Percentiles rank a stretch among this genome's conserved stretches.
Conservation (phyloP, 2,329 filamentous ascomycete genomes). For the Stagonosporopsis vannaccii region DNA sequence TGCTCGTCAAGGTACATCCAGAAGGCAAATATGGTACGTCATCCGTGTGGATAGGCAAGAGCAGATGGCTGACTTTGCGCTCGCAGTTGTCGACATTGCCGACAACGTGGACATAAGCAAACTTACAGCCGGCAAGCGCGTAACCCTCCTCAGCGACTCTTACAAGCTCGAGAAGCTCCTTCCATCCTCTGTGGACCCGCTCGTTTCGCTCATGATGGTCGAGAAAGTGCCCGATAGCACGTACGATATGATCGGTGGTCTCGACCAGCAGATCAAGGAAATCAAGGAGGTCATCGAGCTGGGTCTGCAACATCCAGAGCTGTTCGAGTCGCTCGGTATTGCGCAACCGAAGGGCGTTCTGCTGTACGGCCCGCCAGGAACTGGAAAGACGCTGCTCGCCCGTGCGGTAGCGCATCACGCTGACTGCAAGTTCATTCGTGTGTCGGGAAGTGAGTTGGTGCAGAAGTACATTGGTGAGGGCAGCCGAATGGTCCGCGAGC, state of each 20-base stretch:
- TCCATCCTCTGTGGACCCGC: slow-evolving; percentile 95
- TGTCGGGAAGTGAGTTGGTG: slow-evolving; percentile 93
- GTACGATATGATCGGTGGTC: slow-evolving; percentile 99
- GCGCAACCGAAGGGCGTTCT: slow-evolving; percentile 97
- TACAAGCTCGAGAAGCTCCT: slow-evolving; percentile 99
- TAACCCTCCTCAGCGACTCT: slow-evolving; percentile 93
- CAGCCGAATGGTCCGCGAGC: slow-evolving; percentile 95
- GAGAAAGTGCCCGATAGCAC: slow-evolving; percentile 99
- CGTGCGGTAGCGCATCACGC: slow-evolving; percentile 97
- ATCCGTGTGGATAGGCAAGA: not conserved
- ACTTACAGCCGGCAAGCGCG: slow-evolving; percentile 96
- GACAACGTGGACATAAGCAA: slow-evolving; percentile 94
- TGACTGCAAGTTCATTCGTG: slow-evolving; percentile 98
- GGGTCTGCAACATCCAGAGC: slow-evolving; percentile 95
- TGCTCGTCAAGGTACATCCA: slow-evolving; percentile 97
- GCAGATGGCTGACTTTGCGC: slow-evolving; percentile 6
- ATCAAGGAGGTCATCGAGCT: slow-evolving; percentile 99
- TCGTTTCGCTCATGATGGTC: slow-evolving; percentile 99
- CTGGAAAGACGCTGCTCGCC: slow-evolving; percentile 93
- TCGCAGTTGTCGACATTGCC: slow-evolving; percentile 88
- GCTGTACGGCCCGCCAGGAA: slow-evolving; percentile 94
- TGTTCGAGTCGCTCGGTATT: slow-evolving; percentile 98
- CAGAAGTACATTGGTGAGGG: slow-evolving; percentile 99
- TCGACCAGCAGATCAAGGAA: slow-evolving; percentile 99
- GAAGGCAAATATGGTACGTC: slow-evolving; percentile 97